Evolutionary conservation across 2,329 filamentous ascomycete species (phyloP), one percentile per base, ranked within the genome.

Genomic region (Colletotrichum tofieldiae): DNA sequence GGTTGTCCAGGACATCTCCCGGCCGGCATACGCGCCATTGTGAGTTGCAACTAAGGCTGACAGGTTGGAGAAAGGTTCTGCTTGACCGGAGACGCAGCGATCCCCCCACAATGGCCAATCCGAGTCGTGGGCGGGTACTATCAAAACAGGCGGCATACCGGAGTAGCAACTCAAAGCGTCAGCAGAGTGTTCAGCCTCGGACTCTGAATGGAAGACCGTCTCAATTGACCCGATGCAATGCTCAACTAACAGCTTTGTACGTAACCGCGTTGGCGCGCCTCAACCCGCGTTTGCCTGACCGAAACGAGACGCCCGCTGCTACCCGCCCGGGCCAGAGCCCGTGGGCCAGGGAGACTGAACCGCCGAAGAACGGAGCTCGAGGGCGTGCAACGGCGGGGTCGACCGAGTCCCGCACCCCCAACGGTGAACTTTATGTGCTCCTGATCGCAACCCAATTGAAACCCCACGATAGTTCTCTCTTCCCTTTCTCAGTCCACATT

Each of bases 361-460:
- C 65, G 71, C 71, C 71, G 71, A 73, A 72, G 71, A 73, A 73
- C 71, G 71, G 71, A 73, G 61, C 41, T 20, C 32, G 14, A 49
- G 47, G 18, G 14, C 41, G 41, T 49, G n/a, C 47, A 26, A 60
- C 69, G 69, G 69, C 58, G 65, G 69, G 69, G 69, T 64, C 65
- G 55, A 41, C 35, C 51, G 69, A 41, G 47, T 65, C 23, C 37
- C 67, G 47, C 56, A 39, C 62, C 47, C 67, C 20, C 47, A 51
- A 47, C 35, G 32, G 60, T 52, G 60, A 63, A 63, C 45, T 51
- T 52, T 49, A 18, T 35, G 26, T 51, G 23, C 45, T 51, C 14
- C 49, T 35, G 23, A 20, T 63, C 35, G 45, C 54, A 56, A 52
- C 65, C 61, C 59, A 47, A 29, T 41, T 9, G 20, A 23, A 56